phyloP scores from a whole-genome alignment of 805 yeast species.

The Candida mattraensis region DNA sequence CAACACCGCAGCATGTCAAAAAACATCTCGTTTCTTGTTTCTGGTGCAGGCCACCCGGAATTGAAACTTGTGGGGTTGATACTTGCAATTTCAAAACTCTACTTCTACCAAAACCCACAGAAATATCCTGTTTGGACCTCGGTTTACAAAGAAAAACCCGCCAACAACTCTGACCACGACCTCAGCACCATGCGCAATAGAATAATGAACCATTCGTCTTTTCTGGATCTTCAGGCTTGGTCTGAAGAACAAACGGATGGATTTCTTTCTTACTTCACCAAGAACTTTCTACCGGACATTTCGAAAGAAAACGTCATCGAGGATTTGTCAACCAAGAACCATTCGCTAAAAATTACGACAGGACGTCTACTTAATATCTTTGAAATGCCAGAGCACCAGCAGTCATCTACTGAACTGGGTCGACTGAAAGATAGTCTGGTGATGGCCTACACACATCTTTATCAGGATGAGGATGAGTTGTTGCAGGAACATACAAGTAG shows the following conservation, averaged over 20 bases:
- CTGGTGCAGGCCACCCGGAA: constrained; percentile 36
- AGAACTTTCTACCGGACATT: constrained; percentile 17
- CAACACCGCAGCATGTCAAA: background rate
- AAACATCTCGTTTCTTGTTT: constrained; percentile 3
- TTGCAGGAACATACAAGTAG: constrained; percentile 2
- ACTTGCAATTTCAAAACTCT: constrained; percentile 34
- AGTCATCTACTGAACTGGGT: background rate
- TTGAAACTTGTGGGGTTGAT: constrained; percentile 35
- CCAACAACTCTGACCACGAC: constrained; percentile 12
- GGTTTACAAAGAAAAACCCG: constrained; percentile 9
- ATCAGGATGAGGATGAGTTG: constrained; percentile 17
- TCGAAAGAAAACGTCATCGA: constrained; percentile 11
- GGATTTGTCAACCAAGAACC: constrained; percentile 8
- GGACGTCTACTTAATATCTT: constrained; percentile 18
- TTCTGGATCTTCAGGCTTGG: constrained; percentile 46
- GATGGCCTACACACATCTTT: constrained; percentile 16
- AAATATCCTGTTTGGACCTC: constrained; percentile 31
- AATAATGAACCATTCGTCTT: constrained; percentile 26
- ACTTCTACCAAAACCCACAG: constrained; percentile 28
- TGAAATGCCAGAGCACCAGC: constrained; percentile 6
- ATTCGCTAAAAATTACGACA: constrained; percentile 14
- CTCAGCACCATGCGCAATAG: constrained; percentile 16
- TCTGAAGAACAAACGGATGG: constrained; percentile 42
- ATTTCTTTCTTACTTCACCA: constrained; percentile 53
- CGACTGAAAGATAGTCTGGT: constrained; percentile 14